phyloP scores from a whole-genome alignment of 805 yeast species.

The Starmerella kuoi region DNA sequence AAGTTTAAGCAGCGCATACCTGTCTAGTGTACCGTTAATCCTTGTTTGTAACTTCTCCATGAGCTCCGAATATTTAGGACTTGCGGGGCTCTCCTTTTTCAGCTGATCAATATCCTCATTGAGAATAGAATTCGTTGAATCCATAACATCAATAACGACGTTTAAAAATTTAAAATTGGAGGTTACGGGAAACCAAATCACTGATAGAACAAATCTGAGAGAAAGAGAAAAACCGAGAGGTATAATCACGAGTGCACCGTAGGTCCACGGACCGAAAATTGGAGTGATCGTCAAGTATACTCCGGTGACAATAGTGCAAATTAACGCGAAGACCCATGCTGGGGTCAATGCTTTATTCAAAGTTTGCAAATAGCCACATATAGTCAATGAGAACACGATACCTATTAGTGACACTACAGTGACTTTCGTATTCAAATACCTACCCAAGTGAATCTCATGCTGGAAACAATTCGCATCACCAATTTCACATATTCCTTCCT shows the following conservation, averaged over 20 bases:
- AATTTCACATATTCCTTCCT: slow-evolving; percentile 19
- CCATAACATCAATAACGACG: slow-evolving; percentile 6
- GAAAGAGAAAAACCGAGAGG: slow-evolving; percentile 23
- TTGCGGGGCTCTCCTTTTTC: slow-evolving; percentile 15
- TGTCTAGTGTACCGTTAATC: slow-evolving; percentile 1
- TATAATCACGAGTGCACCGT: slow-evolving; percentile 14
- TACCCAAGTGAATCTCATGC: slow-evolving; percentile 11
- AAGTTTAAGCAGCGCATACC: slow-evolving; percentile 13
- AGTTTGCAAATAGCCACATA: slow-evolving; percentile 11
- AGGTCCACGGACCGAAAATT: slow-evolving; percentile 9
- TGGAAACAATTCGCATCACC: slow-evolving; percentile 15
- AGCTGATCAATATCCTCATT: background rate
- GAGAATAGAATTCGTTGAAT: slow-evolving; percentile 2
- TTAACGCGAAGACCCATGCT: slow-evolving; percentile 19
- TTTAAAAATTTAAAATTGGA: slow-evolving; percentile 21
- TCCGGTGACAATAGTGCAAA: slow-evolving; percentile 13
- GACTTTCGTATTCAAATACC: slow-evolving; percentile 17
- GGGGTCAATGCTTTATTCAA: slow-evolving; percentile 10
- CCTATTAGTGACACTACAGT: slow-evolving; percentile 20
- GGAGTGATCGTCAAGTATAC: slow-evolving; percentile 11
- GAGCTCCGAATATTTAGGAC: background rate
- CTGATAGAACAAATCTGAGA: slow-evolving; percentile 13
- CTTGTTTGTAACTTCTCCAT: background rate
- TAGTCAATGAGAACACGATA: slow-evolving; percentile 11
- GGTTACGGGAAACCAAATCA: slow-evolving; percentile 22